Base-by-base conservation (phyloP, 768 basidiomycete genomes). In the Clathrus columnatus region DNA sequence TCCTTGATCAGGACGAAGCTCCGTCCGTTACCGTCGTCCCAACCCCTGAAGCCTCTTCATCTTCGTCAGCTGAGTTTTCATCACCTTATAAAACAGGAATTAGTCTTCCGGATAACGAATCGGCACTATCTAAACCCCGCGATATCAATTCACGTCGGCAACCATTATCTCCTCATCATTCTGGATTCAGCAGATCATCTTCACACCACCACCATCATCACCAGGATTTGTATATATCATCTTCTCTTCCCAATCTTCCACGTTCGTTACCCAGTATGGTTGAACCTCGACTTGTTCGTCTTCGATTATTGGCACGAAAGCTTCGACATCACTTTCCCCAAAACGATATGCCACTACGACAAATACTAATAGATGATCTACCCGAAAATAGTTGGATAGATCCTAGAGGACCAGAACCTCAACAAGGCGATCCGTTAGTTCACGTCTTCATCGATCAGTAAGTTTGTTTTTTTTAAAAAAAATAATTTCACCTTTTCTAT, bases 291-390 rank as follows among this genome's bases (percentile, higher is more conserved):
- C 73, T 75, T 16, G 66, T 76, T 7, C 78, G 79, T 51, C 62
- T 85, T 29, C 73, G 82, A 14, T 67, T 74, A 53, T 72, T 85
- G 7, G 80, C 81, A 8, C 75, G 75, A 59, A 79, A 81, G 61
- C 67, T 85, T 49, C 73, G 77, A 46, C 69, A 76, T 58, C 69
- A 75, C 32, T 85, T 82, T 65, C 80, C 80, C 18, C 74, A 78
- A 58, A 79, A 85, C 27, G 62, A n/a, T 7, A 47, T 26, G 5
- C 44, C 28, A 6, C 44, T 55, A 17, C 27, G 30, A n/a, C 54
- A 55, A 14, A 36, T 55, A 28, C 45, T 55, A 27, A 26, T 46
- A 41, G 45, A 55, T 14, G 54, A 55, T 29, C 36, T 48, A 7
- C 18, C 45, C 20, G 23, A 46, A 14, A 23, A 47, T 20, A 42